Evolutionary conservation across 148 eudicot genomes (phyloP).

Genomic region (Pharnaceum exiguum): DNA sequence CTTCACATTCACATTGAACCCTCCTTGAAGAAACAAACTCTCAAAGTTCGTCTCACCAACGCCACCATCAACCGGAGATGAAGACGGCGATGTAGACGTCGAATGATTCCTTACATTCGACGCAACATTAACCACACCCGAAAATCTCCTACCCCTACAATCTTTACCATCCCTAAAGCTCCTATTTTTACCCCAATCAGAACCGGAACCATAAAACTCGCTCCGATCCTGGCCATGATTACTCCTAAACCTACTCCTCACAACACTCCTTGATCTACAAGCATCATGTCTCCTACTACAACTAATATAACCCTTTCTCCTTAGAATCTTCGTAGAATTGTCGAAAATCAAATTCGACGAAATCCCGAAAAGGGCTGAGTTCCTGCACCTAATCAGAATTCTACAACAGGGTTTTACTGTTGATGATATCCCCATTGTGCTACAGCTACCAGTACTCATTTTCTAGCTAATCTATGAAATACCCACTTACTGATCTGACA

Average conservation of each 20-base stretch:
- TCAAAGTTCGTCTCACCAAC: slow-evolving; percentile 49
- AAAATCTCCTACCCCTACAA: slow-evolving; percentile 22
- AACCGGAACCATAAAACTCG: slow-evolving; percentile 52
- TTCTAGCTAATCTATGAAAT: slow-evolving; percentile 1
- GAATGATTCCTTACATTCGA: slow-evolving; percentile 63
- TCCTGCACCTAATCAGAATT: slow-evolving; percentile 37
- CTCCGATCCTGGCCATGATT: slow-evolving; percentile 38
- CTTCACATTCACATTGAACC: slow-evolving; percentile 37
- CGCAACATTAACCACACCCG: slow-evolving; percentile 40
- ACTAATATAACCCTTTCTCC: slow-evolving; percentile 14
- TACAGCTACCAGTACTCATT: slow-evolving; percentile 57
- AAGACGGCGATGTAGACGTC: slow-evolving; percentile 21
- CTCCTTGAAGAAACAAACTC: slow-evolving; percentile 53
- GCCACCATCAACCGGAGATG: slow-evolving; percentile 33
- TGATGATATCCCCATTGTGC: slow-evolving; percentile 48
- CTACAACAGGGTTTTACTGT: slow-evolving; percentile 56
- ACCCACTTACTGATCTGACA: too few relatives aligned
- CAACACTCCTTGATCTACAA: slow-evolving; percentile 26
- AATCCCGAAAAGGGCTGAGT: slow-evolving; percentile 37
- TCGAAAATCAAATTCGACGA: slow-evolving; percentile 19
- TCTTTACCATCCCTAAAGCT: slow-evolving; percentile 21
- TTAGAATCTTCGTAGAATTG: slow-evolving; percentile 40
- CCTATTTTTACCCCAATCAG: slow-evolving; percentile 36
- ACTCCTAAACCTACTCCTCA: slow-evolving; percentile 36
- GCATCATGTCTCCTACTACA: slow-evolving; percentile 17